phyloP scores from a whole-genome alignment of 2,329 filamentous ascomycete genomes.

The Verticillium albo-atrum region DNA sequence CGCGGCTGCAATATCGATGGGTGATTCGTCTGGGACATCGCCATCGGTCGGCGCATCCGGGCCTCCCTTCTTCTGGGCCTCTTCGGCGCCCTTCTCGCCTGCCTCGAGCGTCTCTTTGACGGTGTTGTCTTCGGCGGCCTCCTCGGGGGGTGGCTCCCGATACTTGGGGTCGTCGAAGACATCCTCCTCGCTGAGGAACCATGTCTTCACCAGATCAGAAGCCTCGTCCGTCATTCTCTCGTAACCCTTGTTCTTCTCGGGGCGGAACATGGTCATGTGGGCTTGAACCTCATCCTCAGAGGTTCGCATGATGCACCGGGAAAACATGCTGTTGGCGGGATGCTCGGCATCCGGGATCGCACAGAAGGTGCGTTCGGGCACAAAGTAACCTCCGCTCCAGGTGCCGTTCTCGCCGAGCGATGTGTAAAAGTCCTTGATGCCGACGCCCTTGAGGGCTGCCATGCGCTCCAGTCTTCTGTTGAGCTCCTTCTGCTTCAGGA shows the following conservation, averaged over 20 bases:
- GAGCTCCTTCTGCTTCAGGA: conserved; percentile 71
- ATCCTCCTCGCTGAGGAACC: conserved; percentile 45
- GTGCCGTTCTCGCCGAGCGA: conserved; percentile 68
- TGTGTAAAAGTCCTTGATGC: conserved; percentile 72
- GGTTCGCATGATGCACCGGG: conserved; percentile 57
- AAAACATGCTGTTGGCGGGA: conserved; percentile 35
- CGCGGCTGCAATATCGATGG: conserved; percentile 48
- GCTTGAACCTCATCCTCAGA: conserved; percentile 68
- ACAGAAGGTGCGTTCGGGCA: conserved; percentile 74
- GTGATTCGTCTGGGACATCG: conserved; percentile 34
- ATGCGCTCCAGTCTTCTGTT: conserved; percentile 62
- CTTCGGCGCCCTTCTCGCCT: conserved; percentile 16
- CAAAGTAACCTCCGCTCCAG: conserved; percentile 55
- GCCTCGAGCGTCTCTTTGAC: conserved; percentile 26
- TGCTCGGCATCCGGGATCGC: conserved; percentile 56
- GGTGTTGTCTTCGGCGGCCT: conserved; percentile 21
- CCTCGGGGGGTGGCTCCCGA: conserved; percentile 31
- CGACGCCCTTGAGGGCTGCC: conserved; percentile 56
- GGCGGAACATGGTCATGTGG: conserved; percentile 63
- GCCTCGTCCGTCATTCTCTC: conserved; percentile 58
- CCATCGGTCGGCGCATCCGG: conserved; percentile 11
- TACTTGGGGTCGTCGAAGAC: conserved; percentile 43
- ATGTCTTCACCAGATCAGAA: conserved; percentile 51
- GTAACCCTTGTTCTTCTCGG: conserved; percentile 58
- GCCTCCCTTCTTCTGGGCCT: conserved; percentile 15